A percentile compares a stretch with the other conserved stretches of the same genome.
Evolutionary conservation across 192 early-diverging fungal genomes (phyloP).

Genomic region (Funneliformis mosseae): DNA sequence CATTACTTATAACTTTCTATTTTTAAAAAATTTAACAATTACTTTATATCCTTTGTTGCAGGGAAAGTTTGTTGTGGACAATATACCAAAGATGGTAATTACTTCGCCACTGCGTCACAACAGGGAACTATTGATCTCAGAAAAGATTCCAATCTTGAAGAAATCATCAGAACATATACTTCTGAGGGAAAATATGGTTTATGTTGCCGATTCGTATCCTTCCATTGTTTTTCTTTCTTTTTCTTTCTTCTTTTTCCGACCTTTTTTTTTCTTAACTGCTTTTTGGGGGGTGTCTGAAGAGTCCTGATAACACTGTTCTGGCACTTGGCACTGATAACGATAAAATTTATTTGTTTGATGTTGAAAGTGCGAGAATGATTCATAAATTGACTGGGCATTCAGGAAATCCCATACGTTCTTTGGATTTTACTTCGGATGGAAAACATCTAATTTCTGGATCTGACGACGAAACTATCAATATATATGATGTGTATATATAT

Average conservation of each 20-base stretch:
- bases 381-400: conserved; percentile 40
- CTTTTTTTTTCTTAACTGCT: no score
- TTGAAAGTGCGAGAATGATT: conserved; percentile 42
- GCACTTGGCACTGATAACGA: conserved; percentile 69
- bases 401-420: conserved; percentile 18
- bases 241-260: no score
- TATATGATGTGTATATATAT: conserved; percentile 34
- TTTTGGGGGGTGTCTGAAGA: conserved; percentile 39
- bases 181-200: conserved; percentile 56
- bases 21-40: not conserved
- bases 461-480: conserved; percentile 25
- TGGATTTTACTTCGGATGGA: conserved; percentile 21
- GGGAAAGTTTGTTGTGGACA: conserved; percentile 70
- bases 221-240: not conserved
- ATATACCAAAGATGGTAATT: conserved; percentile 68
- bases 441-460: conserved; percentile 31
- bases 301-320: conserved; percentile 67
- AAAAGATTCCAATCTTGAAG: conserved; percentile 54
- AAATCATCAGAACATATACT: not conserved
- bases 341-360: conserved; percentile 46
- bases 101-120: conserved; percentile 67
- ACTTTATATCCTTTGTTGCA: conserved; percentile 15
- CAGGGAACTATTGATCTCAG: conserved; percentile 70
- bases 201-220: conserved; percentile 65
- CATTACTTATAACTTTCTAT: not conserved